A percentile compares a stretch with the other conserved stretches of the same genome.
Evolutionary conservation across 1,284 basidiomycete genomes (phyloP).

Genomic region (Phenoliferia sp.): DNA sequence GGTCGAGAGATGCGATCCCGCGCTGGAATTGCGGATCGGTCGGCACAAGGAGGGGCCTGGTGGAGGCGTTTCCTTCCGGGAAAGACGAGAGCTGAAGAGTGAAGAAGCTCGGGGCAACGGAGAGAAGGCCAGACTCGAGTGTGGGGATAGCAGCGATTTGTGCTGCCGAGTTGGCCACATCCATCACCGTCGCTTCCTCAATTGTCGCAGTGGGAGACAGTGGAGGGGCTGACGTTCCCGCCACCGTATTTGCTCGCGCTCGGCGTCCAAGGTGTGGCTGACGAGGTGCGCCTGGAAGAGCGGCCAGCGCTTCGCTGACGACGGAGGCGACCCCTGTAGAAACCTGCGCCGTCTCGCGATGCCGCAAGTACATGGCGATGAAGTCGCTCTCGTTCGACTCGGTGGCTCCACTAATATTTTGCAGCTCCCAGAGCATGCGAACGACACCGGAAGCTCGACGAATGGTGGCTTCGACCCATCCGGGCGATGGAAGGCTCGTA

Average conservation of each 20-base stretch:
- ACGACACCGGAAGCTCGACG: conserved; percentile 86
- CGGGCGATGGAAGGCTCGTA: conserved; percentile 63
- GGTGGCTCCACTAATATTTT: conserved; percentile 77
- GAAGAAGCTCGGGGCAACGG: conserved; percentile 79
- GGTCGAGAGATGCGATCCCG: conserved; percentile 67
- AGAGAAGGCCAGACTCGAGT: conserved; percentile 32
- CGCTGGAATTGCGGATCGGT: conserved; percentile 55
- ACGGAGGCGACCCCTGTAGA: conserved; percentile 7
- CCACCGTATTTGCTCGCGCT: conserved; percentile 15
- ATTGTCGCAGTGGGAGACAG: conserved; percentile 7
- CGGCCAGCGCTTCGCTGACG: conserved; percentile 18
- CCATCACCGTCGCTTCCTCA: conserved; percentile 37
- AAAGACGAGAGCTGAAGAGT: conserved; percentile 81
- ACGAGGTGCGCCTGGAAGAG: conserved; percentile 6
- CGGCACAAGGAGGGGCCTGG: conserved; percentile 46
- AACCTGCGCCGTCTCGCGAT: conserved; percentile 31
- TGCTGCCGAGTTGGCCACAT: conserved; percentile 34
- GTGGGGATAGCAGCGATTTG: conserved; percentile 20
- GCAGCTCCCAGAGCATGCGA: conserved; percentile 75
- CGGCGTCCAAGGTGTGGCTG: conserved; percentile 11
- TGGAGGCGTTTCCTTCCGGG: conserved; percentile 47
- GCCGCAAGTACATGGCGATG: conserved; percentile 34
- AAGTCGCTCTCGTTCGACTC: conserved; percentile 60
- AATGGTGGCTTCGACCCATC: conserved; percentile 85
- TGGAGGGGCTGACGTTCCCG: conserved; percentile 2